Evolutionary conservation across 2,329 filamentous ascomycete species (phyloP), one percentile per base, ranked within the genome.

Genomic region (Cladosporium velox): DNA sequence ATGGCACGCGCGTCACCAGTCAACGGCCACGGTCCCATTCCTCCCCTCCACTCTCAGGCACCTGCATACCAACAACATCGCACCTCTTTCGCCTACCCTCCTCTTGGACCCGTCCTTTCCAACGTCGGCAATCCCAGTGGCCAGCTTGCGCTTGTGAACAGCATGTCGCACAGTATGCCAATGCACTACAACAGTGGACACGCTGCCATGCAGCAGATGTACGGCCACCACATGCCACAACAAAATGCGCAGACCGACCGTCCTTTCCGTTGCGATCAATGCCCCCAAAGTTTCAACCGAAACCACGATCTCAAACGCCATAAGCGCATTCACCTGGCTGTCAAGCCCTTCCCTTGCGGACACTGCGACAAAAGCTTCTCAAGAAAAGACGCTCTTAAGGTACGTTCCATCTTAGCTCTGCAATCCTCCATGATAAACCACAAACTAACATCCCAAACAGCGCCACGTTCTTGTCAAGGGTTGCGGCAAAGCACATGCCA

Each of bases 331-430:
- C 95, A 99, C 78, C 80, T 98, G 66, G 91, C 93, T 0, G 92
- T 98, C 49, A 99, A 99, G 83, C 95, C 95, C 0, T 98, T 94
- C 77, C 93, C 93, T 0, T 99, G 95, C 77, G 87, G 83, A 7
- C 90, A 90, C 74, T 99, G 95, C 77, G 93, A 96, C 68, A 98
- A 98, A 86, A 95, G 91, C 76, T 99, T 99, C 75, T 97, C 93
- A 3, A 86, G 95, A 67, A 98, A 98, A 77, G 95, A 98, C 79
- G 95, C 95, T 11, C 83, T 99, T 34, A 98, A 98, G 91, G 95
- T 98, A 82, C 73, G 87, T 81, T 52, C 63, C 2, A 6, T 1
- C 66, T 44, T 7, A n/a, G 59, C 12, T 35, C 18, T 14, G 4
- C 21, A 26, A 52, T 59, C 52, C 60, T 5, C 12, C 6, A 30